Base-by-base conservation (phyloP, 176 grass and related monocot species). In the Hordeum vulgare region DNA sequence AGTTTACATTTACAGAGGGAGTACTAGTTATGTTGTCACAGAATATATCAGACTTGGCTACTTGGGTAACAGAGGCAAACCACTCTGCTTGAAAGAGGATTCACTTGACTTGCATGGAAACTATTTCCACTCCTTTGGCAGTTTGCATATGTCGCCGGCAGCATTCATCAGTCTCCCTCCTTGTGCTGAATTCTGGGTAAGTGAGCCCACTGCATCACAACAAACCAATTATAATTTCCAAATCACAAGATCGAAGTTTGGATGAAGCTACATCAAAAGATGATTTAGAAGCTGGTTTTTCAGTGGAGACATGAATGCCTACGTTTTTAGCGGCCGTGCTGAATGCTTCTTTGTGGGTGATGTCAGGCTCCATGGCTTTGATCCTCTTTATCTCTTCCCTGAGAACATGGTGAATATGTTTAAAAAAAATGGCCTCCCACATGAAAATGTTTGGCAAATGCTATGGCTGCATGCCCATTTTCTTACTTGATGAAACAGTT, bases 311-410 rank as follows among this genome's bases (percentile, higher is more conserved):
- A 28, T 60, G 31, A 9, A 63, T 37, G 39, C 78, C 71, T 81
- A 91, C 87, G 68, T 94, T 91, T 85, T 94, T 91, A 80, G 92
- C 76, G 67, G 89, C 92, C 15, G 92, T 56, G 36, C 92, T 91
- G 68, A 94, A 94, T 36, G 92, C 92, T 60, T 91, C 81, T 34
- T 89, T 91, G 78, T 94, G 92, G 10, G 78, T 87, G 65, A 91
- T 85, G 13, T 39, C 76, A 13, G 89, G 87, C 10, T 91, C 78
- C 69, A 44, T 66, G 5, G 53, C 78, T 81, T 94, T 94, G 21
- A 94, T 94, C 78, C 89, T 89, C 87, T 70, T 49, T 82, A 94
- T 94, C 87, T 94, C 92, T 84, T 91, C 92, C 78, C 92, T 94
- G 74, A 7, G 24, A 75, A 79, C 66, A 88, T 2, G 56, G 18